Conservation (phyloP, 2,329 filamentous ascomycete genomes). For the Scortechinia acanthostroma region DNA sequence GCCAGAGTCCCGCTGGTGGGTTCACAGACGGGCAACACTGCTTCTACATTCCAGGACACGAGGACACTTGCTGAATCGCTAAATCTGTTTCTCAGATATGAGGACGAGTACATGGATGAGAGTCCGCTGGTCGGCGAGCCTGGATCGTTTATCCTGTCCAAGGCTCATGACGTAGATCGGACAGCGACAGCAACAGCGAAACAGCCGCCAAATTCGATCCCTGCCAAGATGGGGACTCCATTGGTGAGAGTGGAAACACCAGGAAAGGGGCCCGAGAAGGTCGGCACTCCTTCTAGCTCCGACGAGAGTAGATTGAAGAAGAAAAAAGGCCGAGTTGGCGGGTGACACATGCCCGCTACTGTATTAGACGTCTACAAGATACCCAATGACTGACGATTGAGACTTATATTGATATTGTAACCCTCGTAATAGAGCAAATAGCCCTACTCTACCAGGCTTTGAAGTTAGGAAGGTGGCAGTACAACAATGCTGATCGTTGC, state of each 20-base stretch:
- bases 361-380: background rate
- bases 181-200: slow-evolving; percentile 4
- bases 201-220: background rate
- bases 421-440: too few species aligned
- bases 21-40: slow-evolving; percentile 4
- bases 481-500: too few species aligned
- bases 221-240: background rate
- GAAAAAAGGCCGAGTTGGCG: background rate
- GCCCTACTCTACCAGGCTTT: too few species aligned
- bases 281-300: background rate
- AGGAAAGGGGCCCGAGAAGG: background rate
- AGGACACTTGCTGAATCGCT: slow-evolving; percentile 36
- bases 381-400: background rate
- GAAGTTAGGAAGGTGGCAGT: too few species aligned
- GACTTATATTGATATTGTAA: too few species aligned
- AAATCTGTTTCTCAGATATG: slow-evolving; percentile 39
- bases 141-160: slow-evolving; percentile 49
- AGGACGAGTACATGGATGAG: slow-evolving; percentile 57
- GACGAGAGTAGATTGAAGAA: background rate
- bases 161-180: slow-evolving; percentile 17
- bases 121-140: slow-evolving; percentile 56
- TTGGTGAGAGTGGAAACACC: background rate
- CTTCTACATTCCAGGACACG: slow-evolving; percentile 17
- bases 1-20: slow-evolving; percentile 7
- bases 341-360: too few species aligned